Conservation (phyloP, 768 basidiomycete genomes). For the Tylopilus intermedius region DNA sequence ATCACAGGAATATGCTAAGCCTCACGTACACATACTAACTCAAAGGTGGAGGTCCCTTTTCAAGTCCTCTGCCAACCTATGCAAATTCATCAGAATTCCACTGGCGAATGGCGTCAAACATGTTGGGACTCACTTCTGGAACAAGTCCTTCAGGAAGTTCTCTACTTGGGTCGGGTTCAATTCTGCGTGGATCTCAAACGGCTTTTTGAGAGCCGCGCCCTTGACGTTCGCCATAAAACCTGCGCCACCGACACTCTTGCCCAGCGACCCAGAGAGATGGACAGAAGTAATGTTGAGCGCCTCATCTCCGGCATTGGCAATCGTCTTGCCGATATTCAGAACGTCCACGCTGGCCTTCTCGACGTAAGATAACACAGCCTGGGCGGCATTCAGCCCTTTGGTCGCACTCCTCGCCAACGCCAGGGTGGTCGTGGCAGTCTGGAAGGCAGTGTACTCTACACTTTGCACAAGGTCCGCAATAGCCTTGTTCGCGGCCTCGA, state of each 20-base stretch:
- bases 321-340: background rate
- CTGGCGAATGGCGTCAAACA: background rate
- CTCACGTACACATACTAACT: background rate
- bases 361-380: background rate
- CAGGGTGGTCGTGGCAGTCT: background rate
- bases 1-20: too few species aligned
- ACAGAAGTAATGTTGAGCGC: constrained; percentile 2
- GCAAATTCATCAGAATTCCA: background rate
- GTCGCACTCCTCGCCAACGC: background rate
- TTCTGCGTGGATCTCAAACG: background rate
- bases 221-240: background rate
- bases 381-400: background rate
- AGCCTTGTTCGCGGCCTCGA: background rate
- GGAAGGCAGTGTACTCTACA: constrained; percentile 1
- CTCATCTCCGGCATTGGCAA: background rate
- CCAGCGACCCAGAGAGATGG: constrained; percentile 3
- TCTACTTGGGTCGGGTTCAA: background rate
- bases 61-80: background rate
- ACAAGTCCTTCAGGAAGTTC: background rate
- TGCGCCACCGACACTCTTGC: background rate
- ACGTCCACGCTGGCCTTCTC: background rate
- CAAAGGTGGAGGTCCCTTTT: background rate
- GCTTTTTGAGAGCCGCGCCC: background rate
- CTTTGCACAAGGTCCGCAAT: background rate
- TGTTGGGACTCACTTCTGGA: background rate